Evolutionary conservation across 257 asterid genomes (phyloP).

Genomic region (Nemophila menziesii): DNA sequence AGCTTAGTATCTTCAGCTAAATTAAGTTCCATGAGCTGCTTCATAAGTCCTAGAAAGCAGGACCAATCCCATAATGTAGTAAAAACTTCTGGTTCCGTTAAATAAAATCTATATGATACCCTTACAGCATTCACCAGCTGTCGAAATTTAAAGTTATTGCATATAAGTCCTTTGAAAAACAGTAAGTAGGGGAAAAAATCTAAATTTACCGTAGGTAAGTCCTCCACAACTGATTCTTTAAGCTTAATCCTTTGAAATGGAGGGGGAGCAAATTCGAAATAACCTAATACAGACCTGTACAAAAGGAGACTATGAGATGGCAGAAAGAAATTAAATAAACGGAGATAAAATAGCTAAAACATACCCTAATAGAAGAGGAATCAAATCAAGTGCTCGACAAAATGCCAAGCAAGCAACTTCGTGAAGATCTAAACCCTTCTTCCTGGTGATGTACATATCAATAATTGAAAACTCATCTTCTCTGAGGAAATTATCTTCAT

Average conservation of each 20-base stretch:
- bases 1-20: constrained; percentile 18
- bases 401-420: constrained; percentile 87
- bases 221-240: constrained; percentile 23
- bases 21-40: constrained; percentile 20
- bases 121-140: constrained; percentile 45
- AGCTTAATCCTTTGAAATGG: constrained; percentile 66
- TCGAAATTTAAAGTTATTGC: no score
- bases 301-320: constrained; percentile 8
- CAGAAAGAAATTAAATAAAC: neutral
- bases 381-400: constrained; percentile 61
- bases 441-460: constrained; percentile 37
- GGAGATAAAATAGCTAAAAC: constrained; percentile 2
- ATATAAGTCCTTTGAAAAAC: no score
- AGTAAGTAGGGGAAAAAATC: neutral
- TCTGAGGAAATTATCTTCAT: constrained; percentile 35
- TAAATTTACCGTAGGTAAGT: constrained; percentile 31
- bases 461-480: constrained; percentile 40
- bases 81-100: constrained; percentile 51
- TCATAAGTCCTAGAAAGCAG: constrained; percentile 43
- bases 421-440: constrained; percentile 62
- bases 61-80: constrained; percentile 82
- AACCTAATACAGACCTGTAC: constrained; percentile 54
- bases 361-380: constrained; percentile 60
- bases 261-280: constrained; percentile 71
- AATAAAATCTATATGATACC: constrained; percentile 58